Evolutionary conservation across 345 rosid species (phyloP).

Genomic region (Mercurialis annua): DNA sequence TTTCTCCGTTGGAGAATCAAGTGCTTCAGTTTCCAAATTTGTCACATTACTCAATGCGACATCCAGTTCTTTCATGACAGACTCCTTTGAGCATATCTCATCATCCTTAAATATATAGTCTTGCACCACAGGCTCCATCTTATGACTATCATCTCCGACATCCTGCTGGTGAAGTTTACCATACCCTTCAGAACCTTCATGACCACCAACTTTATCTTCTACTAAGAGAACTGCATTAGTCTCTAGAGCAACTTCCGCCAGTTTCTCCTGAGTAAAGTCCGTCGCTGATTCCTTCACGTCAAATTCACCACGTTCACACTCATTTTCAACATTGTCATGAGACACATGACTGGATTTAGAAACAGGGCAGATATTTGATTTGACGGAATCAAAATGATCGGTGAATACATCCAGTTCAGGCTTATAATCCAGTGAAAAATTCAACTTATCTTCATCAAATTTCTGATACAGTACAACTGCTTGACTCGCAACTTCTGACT

Average conservation of each 20-base stretch:
- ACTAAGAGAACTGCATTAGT: conserved; percentile 22
- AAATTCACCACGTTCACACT: conserved; percentile 39
- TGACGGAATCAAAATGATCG: conserved; percentile 36
- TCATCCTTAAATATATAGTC: conserved; percentile 30
- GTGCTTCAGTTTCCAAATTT: conserved; percentile 49
- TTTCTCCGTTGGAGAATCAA: conserved; percentile 52
- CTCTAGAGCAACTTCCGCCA: conserved; percentile 21
- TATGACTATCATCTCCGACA: conserved; percentile 19
- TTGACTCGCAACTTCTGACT: conserved; percentile 42
- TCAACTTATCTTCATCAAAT: conserved; percentile 50
- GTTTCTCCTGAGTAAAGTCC: conserved; percentile 35
- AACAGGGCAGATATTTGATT: conserved; percentile 20
- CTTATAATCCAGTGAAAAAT: conserved; percentile 35
- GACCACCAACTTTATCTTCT: conserved; percentile 30
- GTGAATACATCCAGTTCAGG: conserved; percentile 34
- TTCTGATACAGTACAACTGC: conserved; percentile 40
- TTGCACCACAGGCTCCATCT: conserved; percentile 25
- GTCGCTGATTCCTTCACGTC: conserved; percentile 37
- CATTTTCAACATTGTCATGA: conserved; percentile 33
- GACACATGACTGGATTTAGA: conserved; percentile 30
- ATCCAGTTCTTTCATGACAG: conserved; percentile 71
- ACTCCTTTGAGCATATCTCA: conserved; percentile 53
- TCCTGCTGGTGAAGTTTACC: conserved; percentile 27
- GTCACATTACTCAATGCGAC: conserved; percentile 58
- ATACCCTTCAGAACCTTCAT: conserved; percentile 34